These are phyloP conservation scores for Pseudoscleropodium purum DNA, from an alignment of 225 moss, liverwort and hornwort species.

Conservation along the genomic window DNA sequence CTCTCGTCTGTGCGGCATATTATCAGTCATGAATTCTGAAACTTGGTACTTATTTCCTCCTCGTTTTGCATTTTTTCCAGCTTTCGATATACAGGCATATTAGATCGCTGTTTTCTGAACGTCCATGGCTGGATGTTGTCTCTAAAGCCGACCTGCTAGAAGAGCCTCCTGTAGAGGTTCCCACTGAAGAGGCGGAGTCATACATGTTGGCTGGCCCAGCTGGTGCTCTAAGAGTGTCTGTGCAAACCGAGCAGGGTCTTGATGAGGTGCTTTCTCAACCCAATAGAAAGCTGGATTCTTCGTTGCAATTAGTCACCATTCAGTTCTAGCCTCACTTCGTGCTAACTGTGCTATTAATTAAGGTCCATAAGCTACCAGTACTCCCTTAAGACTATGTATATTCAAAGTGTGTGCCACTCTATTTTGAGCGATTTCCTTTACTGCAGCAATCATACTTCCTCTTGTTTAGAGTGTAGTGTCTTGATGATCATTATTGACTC, in stretches of 20 bases:
- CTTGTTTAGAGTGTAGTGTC: neutral
- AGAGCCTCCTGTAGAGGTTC: conserved; percentile 12
- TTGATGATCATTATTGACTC: neutral
- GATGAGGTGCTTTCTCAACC: conserved; percentile 42
- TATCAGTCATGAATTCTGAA: neutral
- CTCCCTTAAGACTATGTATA: neutral
- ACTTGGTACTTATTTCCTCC: neutral
- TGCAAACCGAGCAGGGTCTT: conserved; percentile 68
- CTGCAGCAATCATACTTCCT: neutral
- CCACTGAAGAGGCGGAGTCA: conserved; percentile 22
- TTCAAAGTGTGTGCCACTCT: neutral
- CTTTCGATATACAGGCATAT: conserved; percentile 65
- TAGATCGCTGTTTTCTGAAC: conserved; percentile 52
- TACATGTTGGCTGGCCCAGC: conserved; percentile 58
- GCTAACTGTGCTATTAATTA: neutral
- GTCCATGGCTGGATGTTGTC: conserved; percentile 95
- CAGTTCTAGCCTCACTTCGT: neutral
- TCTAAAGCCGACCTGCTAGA: conserved; percentile 86
- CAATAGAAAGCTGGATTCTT: neutral
- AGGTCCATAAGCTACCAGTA: neutral
- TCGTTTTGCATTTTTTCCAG: conserved; percentile 25
- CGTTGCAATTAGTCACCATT: neutral
- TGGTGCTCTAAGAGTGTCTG: conserved; percentile 76
- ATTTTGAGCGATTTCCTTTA: neutral
- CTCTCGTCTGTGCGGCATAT: neutral